Conservation (phyloP, 2,329 filamentous ascomycete species). For the Sporothrix dimorphospora region DNA sequence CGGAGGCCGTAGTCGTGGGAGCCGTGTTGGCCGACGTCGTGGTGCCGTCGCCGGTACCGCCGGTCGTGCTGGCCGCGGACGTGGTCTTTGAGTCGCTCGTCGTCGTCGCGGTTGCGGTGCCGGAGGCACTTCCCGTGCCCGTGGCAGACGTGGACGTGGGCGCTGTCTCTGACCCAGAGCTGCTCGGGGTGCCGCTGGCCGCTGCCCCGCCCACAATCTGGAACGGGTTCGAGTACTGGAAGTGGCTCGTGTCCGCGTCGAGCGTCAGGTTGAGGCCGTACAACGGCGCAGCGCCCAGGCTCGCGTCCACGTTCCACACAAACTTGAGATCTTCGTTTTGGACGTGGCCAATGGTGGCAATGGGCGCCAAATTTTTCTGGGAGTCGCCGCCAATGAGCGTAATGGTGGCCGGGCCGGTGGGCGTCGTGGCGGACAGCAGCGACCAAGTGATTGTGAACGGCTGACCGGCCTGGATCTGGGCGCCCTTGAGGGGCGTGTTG, state of each 20-base stretch:
- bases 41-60: not conserved
- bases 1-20: not conserved
- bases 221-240: conserved; percentile 67
- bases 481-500: conserved; percentile 46
- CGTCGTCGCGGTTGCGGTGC: not conserved
- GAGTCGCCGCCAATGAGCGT: conserved; percentile 57
- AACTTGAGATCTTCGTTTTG: conserved; percentile 50
- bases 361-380: conserved; percentile 44
- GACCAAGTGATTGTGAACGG: conserved; percentile 57
- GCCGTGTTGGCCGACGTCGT: not conserved
- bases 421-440: conserved; percentile 39
- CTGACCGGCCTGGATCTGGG: conserved; percentile 52
- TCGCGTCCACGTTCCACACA: conserved; percentile 54
- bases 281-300: conserved; percentile 46
- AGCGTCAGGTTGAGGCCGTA: conserved; percentile 62
- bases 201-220: conserved; percentile 45
- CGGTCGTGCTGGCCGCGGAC: not conserved
- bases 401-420: conserved; percentile 53
- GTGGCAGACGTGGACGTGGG: not conserved
- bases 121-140: not conserved
- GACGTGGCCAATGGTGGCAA: conserved; percentile 39
- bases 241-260: conserved; percentile 50
- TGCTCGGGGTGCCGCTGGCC: not conserved
- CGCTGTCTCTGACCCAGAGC: not conserved
- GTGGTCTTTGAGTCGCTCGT: not conserved